Conservation (phyloP, 352 stramenopile species). For the Pythium coloratum region DNA sequence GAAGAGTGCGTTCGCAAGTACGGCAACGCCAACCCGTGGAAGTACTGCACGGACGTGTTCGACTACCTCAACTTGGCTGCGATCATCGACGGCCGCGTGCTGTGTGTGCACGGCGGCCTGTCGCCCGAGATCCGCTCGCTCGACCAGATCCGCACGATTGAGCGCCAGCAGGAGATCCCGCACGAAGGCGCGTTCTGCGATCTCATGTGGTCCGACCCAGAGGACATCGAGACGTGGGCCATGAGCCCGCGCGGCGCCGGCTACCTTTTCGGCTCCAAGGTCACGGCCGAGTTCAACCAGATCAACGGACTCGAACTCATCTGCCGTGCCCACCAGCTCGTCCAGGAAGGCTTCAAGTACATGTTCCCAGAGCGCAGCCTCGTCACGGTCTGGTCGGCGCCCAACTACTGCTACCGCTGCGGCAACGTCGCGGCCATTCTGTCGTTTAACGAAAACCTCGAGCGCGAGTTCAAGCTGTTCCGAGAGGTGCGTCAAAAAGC, state of each 20-base stretch:
- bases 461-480: constrained; percentile 89
- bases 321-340: constrained; percentile 87
- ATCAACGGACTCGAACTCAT: constrained; percentile 90
- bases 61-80: constrained; percentile 95
- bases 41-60: constrained; percentile 97
- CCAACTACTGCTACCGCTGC: constrained; percentile 88
- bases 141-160: constrained; percentile 95
- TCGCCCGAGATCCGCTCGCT: constrained; percentile 94
- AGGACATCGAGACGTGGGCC: constrained; percentile 92
- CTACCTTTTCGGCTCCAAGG: constrained; percentile 87
- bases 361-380: constrained; percentile 88
- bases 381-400: constrained; percentile 81
- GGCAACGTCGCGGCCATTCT: constrained; percentile 85
- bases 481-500: constrained; percentile 57
- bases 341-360: constrained; percentile 92
- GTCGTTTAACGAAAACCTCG: constrained; percentile 80
- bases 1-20: constrained; percentile 98
- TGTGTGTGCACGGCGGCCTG: constrained; percentile 95
- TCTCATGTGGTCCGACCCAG: constrained; percentile 98
- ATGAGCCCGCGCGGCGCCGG: constrained; percentile 88
- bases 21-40: constrained; percentile 95
- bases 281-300: constrained; percentile 90
- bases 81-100: constrained; percentile 90
- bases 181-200: constrained; percentile 97
- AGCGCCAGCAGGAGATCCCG: constrained; percentile 95